Evolutionary conservation across 2,329 filamentous ascomycete species (phyloP).

Genomic region (Phialophora macrospora): DNA sequence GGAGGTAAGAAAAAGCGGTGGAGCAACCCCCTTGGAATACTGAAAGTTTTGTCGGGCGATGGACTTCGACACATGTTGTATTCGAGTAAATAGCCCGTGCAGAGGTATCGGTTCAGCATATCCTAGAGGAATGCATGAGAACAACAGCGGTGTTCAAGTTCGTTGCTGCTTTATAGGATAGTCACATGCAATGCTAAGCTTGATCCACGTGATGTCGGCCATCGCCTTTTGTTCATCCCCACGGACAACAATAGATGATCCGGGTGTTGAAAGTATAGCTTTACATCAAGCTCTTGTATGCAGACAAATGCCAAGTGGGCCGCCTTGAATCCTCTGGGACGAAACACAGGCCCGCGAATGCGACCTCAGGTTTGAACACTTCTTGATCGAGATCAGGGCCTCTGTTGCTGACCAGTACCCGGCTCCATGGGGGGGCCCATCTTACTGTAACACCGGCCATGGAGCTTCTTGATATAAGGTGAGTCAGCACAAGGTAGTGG

Average conservation of each 20-base stretch:
- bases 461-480: not conserved
- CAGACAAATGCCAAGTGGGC: not conserved
- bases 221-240: not conserved
- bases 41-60: constrained; percentile 38
- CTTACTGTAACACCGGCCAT: not conserved
- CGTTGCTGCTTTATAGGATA: not conserved
- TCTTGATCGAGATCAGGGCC: not conserved
- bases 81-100: constrained; percentile 34
- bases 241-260: not conserved
- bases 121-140: not conserved
- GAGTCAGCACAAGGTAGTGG: not conserved
- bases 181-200: not conserved
- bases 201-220: no score
- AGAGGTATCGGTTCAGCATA: not conserved
- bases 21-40: constrained; percentile 40
- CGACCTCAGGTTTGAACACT: not conserved
- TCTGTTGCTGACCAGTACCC: not conserved
- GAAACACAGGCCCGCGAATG: not conserved
- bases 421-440: no score
- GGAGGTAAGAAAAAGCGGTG: constrained; percentile 37
- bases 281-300: not conserved
- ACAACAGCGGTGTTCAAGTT: not conserved
- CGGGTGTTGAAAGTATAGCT: not conserved
- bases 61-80: constrained; percentile 39
- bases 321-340: not conserved